Evolutionary conservation across 2,329 filamentous ascomycete species (phyloP), one percentile per base, ranked within the genome.

Genomic region (Colletotrichum paranaense): DNA sequence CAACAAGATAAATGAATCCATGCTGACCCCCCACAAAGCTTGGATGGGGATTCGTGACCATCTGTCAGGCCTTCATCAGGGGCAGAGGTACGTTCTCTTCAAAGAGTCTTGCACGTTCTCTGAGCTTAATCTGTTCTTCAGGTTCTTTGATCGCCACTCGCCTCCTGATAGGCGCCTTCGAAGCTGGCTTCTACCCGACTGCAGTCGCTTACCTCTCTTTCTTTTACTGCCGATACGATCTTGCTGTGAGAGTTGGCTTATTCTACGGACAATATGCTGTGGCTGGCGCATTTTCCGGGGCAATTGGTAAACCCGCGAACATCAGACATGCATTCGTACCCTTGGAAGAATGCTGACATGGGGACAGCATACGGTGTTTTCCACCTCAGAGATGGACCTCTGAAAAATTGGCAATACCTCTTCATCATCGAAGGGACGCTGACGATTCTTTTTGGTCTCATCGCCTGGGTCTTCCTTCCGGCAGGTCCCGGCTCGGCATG

Each of bases 241-340:
- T 91, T 72, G 89, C 84, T 4, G 83, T 84, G 19, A 84, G 88
- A 1, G 79, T 91, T 22, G 88, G 84, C 4, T 79, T 90, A 53
- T 90, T 91, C 77, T 91, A 89, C 75, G 88, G 89, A 8, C 88
- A 89, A 78, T 87, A 86, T 68, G 88, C 88, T 2, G 82, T 90
- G 8, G 88, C 88, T 3, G 88, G 87, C 7, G 88, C 88, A 1
- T 82, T 91, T 42, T 88, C 88, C n/a, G 89, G 89, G 2, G 76
- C 89, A 3, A 79, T 91, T 46, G 76, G 80, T 76, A 63, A 22
- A 67, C 65, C 26, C 16, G 16, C 66, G 9, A n/a, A 32, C 16
- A 19, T 4, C 28, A 32, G 16, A 22, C 7, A 24, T 32, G 11
- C n/a, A 4, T n/a, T 28, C 24, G 56, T n/a, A 16, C 28, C 62